Base-by-base conservation (phyloP, 2,329 filamentous ascomycete species). In the Colletotrichum gloeosporioides region DNA sequence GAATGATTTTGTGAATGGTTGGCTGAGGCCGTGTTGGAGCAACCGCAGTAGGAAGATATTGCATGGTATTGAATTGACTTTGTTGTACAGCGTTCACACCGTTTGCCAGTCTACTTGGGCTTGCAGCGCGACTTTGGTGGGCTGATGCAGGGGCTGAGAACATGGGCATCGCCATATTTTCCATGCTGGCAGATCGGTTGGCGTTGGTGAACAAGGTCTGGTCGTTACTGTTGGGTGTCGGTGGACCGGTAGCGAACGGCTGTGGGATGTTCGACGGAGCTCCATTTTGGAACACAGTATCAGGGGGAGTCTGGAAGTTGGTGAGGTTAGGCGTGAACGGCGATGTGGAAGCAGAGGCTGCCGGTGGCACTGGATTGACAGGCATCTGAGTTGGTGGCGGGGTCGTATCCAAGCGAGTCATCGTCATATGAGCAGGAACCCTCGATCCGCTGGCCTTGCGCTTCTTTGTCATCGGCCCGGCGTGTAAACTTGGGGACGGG, bases 1-100 rank as follows among this genome's bases (percentile, higher is more conserved):
- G 96, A 44, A 97, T 95, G 77, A 98, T 90, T 83, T 96, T 96
- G 82, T 95, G 93, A 27, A 98, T 96, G 22, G 93, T 91, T 4
- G 90, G 87, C 13, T 85, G 82, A 1, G 79, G 71, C 34, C 89
- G 86, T n/a, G 89, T 86, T 59, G 88, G 87, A 65, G 87, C 87
- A 71, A 90, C 85, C 9, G 83, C 85, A 32, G 91, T 82, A 32
- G 90, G 87, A 36, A 91, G 84, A 25, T 84, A 83, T 83, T 89
- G 92, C 4, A 92, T 80, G 67, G 86, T 85, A 78, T 85, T 89
- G 71, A 89, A 86, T 75, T 90, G 89, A 64, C 82, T 81, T 77
- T 85, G 84, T 6, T 80, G 82, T 82, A 86, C 80, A 78, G 86
- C 81, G 80, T 86, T 80, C 72, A 89, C 80, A 78, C 89, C 81